Evolutionary conservation across 768 basidiomycete species (phyloP).

Genomic region (Rhizopogon roseolus): DNA sequence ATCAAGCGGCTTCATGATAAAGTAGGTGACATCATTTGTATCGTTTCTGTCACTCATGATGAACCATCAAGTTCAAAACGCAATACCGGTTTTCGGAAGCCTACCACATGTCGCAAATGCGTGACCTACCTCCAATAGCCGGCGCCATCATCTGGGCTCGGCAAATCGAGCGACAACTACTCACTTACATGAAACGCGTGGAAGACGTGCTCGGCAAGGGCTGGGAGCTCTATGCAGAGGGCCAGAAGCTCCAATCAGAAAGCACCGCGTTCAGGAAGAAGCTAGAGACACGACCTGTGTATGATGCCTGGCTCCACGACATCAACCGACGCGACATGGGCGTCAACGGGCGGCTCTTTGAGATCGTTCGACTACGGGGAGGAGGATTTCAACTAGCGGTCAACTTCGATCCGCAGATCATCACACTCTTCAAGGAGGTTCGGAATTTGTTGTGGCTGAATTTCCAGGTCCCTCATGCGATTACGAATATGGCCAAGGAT

Average conservation of each 20-base stretch:
- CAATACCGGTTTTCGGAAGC: conserved; percentile 95
- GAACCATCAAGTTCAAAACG: conserved; percentile 73
- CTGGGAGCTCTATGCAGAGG: conserved; percentile 99
- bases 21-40: conserved; percentile 29
- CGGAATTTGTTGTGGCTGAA: conserved; percentile 93
- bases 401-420: conserved; percentile 98
- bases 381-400: conserved; percentile 86
- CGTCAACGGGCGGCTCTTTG: conserved; percentile 88
- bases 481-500: conserved; percentile 96
- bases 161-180: conserved; percentile 96
- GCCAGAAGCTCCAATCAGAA: conserved; percentile 94
- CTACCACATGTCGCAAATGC: conserved; percentile 98
- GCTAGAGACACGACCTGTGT: conserved; percentile 90
- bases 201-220: conserved; percentile 98
- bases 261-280: conserved; percentile 90
- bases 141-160: conserved; percentile 98
- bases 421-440: conserved; percentile 98
- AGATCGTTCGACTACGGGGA: conserved; percentile 74
- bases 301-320: conserved; percentile 94
- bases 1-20: conserved; percentile 95
- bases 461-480: conserved; percentile 92
- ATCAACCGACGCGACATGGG: conserved; percentile 92
- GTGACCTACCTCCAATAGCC: conserved; percentile 96
- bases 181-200: conserved; percentile 97
- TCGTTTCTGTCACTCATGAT: conserved; percentile 2